Evolutionary conservation across 208 protist genomes (phyloP).

Genomic region (Trichomonas vaginalis): DNA sequence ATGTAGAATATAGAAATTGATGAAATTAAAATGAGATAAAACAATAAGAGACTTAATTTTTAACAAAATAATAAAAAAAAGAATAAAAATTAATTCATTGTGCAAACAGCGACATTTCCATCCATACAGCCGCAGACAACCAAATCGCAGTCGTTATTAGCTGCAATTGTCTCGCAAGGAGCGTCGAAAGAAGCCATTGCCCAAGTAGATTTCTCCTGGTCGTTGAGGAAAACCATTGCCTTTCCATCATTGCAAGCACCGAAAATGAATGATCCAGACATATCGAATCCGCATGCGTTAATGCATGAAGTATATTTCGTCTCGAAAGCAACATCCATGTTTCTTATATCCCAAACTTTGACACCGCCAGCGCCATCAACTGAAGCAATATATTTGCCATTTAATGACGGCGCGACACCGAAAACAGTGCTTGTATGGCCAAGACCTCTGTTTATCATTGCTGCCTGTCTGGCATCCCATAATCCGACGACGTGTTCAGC

Average conservation of each 20-base stretch:
- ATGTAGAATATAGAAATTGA: too few relatives aligned
- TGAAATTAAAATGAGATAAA: too few relatives aligned
- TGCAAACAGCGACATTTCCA: not conserved
- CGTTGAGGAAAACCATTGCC: not conserved
- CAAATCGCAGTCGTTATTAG: not conserved
- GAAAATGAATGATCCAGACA: not conserved
- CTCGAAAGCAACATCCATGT: not conserved
- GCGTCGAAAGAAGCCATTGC: not conserved
- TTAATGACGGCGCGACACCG: not conserved
- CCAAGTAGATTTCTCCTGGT: not conserved
- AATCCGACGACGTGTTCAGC: not conserved
- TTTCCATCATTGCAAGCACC: not conserved
- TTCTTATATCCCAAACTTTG: not conserved
- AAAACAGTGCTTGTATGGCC: not conserved
- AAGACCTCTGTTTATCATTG: constrained; percentile 2
- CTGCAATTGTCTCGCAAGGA: not conserved
- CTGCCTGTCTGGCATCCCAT: not conserved
- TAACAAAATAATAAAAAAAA: too few relatives aligned
- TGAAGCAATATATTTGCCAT: not conserved
- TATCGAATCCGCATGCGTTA: not conserved
- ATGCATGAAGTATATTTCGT: not conserved
- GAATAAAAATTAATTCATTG: constrained; percentile 2
- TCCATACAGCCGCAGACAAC: not conserved
- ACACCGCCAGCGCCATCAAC: not conserved
- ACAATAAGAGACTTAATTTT: too few relatives aligned